A percentile compares a stretch with the other conserved stretches of the same genome.
Evolutionary conservation across 768 basidiomycete species (phyloP).

Genomic region (Xanthoconium purpureum): DNA sequence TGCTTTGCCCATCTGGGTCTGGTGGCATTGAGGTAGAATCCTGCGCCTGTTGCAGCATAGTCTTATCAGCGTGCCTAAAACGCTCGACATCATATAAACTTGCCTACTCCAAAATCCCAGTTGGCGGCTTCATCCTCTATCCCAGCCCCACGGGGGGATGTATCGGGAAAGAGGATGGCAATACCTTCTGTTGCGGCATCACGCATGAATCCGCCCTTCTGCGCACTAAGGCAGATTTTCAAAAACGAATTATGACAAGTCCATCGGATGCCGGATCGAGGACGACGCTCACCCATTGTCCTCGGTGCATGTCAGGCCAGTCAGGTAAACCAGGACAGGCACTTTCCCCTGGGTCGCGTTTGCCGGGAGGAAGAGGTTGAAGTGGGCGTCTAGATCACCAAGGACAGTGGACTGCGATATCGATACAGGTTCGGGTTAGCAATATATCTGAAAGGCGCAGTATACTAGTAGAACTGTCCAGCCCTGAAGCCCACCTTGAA

Average conservation of each 20-base stretch:
- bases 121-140: slow-evolving; percentile 74
- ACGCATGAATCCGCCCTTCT: slow-evolving; percentile 91
- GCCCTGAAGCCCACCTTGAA: slow-evolving; percentile 53
- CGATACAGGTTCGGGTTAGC: too few species aligned
- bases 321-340: slow-evolving; percentile 80
- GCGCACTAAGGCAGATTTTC: slow-evolving; percentile 51
- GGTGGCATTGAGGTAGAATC: slow-evolving; percentile 95
- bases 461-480: too few species aligned
- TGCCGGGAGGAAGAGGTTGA: slow-evolving; percentile 87
- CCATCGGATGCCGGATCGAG: neutral
- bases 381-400: slow-evolving; percentile 66
- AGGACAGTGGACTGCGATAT: slow-evolving; percentile 60
- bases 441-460: too few species aligned
- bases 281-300: slow-evolving; percentile 73
- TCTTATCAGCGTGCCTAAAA: slow-evolving; percentile 1
- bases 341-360: slow-evolving; percentile 54
- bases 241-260: neutral
- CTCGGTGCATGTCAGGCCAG: slow-evolving; percentile 87
- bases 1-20: slow-evolving; percentile 64
- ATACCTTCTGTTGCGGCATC: slow-evolving; percentile 83
- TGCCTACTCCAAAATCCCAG: slow-evolving; percentile 91
- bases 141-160: slow-evolving; percentile 89
- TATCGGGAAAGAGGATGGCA: slow-evolving; percentile 90
- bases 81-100: neutral
- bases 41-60: slow-evolving; percentile 52